Conservation (phyloP, 2,329 filamentous ascomycete species). For the Exophiala bonariae region DNA sequence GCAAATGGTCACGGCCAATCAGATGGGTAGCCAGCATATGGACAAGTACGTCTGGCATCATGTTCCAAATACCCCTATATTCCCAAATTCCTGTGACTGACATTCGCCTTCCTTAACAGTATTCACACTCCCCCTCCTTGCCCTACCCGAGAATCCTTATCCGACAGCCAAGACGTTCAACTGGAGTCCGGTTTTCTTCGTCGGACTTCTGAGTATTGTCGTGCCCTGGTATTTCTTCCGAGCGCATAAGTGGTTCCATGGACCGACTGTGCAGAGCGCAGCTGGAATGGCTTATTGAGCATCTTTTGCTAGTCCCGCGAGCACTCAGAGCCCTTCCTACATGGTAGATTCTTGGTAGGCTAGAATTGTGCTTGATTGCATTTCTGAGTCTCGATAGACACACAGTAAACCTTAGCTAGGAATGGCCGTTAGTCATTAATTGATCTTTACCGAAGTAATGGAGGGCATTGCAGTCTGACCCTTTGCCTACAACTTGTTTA, state of each 20-base stretch:
- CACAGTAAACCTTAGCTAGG: too few relatives aligned
- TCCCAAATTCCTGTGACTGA: too few relatives aligned
- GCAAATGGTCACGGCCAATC: not conserved
- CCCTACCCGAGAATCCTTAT: not conserved
- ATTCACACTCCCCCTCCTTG: slow-evolving; percentile 5
- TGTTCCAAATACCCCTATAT: not conserved
- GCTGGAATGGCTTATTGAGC: not conserved
- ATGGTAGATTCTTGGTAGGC: too few relatives aligned
- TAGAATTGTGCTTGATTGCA: too few relatives aligned
- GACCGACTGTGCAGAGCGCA: not conserved
- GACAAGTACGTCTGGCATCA: slow-evolving; percentile 6
- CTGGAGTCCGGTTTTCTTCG: slow-evolving; percentile 4
- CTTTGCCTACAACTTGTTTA: too few relatives aligned
- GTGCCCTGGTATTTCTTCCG: slow-evolving; percentile 6
- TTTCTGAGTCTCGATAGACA: too few relatives aligned
- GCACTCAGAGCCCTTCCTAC: too few relatives aligned
- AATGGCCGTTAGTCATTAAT: too few relatives aligned
- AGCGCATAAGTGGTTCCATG: slow-evolving; percentile 4
- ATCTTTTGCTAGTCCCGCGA: too few relatives aligned
- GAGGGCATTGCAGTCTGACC: too few relatives aligned
- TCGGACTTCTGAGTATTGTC: not conserved
- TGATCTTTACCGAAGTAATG: too few relatives aligned
- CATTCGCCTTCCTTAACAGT: not conserved
- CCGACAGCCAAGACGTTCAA: slow-evolving; percentile 1
- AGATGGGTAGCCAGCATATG: not conserved